Conservation (phyloP, 2,329 filamentous ascomycete genomes). For the Alternaria gansuensis region DNA sequence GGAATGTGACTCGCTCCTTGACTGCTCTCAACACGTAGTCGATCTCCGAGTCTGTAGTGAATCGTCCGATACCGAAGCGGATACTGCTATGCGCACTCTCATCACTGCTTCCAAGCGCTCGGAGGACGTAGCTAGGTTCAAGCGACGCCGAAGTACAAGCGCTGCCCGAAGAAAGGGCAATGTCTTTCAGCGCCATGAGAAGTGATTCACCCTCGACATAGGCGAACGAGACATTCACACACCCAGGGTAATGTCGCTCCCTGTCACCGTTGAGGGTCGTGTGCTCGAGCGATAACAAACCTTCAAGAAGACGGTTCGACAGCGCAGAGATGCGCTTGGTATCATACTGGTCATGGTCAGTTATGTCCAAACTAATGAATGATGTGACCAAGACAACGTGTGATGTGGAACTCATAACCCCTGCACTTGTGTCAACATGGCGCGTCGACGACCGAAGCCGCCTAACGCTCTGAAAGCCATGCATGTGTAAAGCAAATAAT, state of each 20-base stretch:
- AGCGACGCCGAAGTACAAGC: constrained; percentile 97
- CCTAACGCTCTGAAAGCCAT: constrained; percentile 80
- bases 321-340: constrained; percentile 81
- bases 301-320: constrained; percentile 83
- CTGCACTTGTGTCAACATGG: constrained; percentile 68
- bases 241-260: constrained; percentile 88
- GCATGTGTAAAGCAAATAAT: constrained; percentile 87
- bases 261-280: constrained; percentile 89
- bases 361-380: constrained; percentile 2
- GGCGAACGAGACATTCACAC: constrained; percentile 97
- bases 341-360: constrained; percentile 75
- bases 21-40: constrained; percentile 98
- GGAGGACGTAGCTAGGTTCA: constrained; percentile 94
- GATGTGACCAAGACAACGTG: background rate
- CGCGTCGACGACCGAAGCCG: constrained; percentile 45
- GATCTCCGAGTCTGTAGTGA: constrained; percentile 94
- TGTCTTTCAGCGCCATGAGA: constrained; percentile 97
- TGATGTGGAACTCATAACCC: constrained; percentile 64
- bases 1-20: constrained; percentile 85
- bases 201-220: constrained; percentile 98
- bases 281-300: constrained; percentile 88
- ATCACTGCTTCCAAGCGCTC: constrained; percentile 93
- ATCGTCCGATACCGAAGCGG: constrained; percentile 94
- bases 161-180: constrained; percentile 93
- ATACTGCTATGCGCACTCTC: constrained; percentile 98